Percentiles rank a stretch among this genome's conserved stretches.
Evolutionary conservation across 1,139 yeast genomes (phyloP).

Genomic region (Blastobotrys niveus): DNA sequence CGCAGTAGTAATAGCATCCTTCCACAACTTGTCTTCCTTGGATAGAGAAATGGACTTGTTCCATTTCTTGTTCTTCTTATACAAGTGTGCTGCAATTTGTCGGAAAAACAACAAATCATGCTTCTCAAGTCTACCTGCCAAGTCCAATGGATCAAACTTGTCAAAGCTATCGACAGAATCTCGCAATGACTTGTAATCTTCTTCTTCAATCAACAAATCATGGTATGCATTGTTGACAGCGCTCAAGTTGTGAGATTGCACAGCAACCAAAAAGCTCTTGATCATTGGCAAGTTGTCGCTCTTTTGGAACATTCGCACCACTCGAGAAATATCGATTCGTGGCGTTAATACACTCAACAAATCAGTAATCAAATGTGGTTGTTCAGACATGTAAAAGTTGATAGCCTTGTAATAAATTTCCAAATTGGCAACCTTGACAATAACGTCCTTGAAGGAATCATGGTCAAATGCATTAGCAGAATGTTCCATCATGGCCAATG

Average conservation of each 20-base stretch:
- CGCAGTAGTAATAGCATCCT: slow-evolving; percentile 89
- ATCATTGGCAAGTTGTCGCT: slow-evolving; percentile 94
- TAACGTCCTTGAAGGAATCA: slow-evolving; percentile 83
- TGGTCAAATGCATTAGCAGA: slow-evolving; percentile 94
- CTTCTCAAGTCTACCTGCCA: slow-evolving; percentile 89
- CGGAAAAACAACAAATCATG: slow-evolving; percentile 88
- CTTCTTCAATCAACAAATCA: slow-evolving; percentile 91
- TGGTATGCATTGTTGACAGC: slow-evolving; percentile 94
- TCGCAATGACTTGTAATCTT: slow-evolving; percentile 84
- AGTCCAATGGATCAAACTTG: slow-evolving; percentile 84
- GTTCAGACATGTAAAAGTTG: slow-evolving; percentile 86
- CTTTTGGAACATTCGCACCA: slow-evolving; percentile 89
- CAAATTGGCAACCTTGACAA: slow-evolving; percentile 91
- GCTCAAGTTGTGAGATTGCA: slow-evolving; percentile 81
- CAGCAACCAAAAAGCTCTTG: slow-evolving; percentile 90
- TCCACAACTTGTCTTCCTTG: slow-evolving; percentile 91
- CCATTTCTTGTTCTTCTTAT: slow-evolving; percentile 92
- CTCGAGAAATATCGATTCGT: slow-evolving; percentile 90
- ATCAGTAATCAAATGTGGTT: slow-evolving; percentile 86
- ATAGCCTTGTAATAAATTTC: slow-evolving; percentile 97
- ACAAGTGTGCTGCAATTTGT: slow-evolving; percentile 90
- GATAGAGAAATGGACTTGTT: slow-evolving; percentile 80
- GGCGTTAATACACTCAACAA: slow-evolving; percentile 81
- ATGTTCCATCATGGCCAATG: slow-evolving; percentile 94
- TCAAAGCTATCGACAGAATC: slow-evolving; percentile 86